phyloP scores from a whole-genome alignment of 2,329 filamentous ascomycete species.

The Aureobasidium sp. region DNA sequence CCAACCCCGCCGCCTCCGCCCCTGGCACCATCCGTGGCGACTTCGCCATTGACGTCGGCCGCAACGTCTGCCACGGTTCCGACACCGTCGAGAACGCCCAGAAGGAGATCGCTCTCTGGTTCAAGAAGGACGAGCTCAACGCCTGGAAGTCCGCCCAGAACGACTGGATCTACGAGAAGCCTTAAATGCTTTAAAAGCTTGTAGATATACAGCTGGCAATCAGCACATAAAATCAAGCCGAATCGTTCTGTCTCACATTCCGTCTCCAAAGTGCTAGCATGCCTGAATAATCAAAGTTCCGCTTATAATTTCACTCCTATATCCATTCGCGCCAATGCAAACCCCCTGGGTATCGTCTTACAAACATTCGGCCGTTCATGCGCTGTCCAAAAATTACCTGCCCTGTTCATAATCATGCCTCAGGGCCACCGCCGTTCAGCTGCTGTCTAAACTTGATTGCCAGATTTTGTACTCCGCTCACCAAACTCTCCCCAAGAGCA shows the following conservation, averaged over 20 bases:
- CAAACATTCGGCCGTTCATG: neutral
- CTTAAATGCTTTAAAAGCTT: neutral
- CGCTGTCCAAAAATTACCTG: neutral
- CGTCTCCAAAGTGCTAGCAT: neutral
- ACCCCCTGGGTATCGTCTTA: neutral
- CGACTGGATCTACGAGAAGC: conserved; percentile 85
- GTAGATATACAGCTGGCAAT: neutral
- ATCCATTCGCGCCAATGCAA: neutral
- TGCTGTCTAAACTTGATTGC: conserved; percentile 3
- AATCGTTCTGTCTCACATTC: neutral
- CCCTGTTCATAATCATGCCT: neutral
- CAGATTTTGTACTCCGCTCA: conserved; percentile 8
- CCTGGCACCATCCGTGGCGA: conserved; percentile 98
- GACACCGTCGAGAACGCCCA: conserved; percentile 97
- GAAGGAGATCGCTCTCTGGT: conserved; percentile 99
- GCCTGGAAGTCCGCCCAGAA: conserved; percentile 76
- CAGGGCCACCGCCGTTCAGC: neutral
- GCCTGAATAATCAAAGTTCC: neutral
- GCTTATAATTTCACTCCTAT: neutral
- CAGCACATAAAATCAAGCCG: neutral
- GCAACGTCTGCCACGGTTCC: conserved; percentile 99
- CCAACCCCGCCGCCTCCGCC: conserved; percentile 90
- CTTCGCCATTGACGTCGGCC: conserved; percentile 80
- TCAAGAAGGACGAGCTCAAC: conserved; percentile 79
- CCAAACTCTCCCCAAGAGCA: conserved; percentile 62